Evolutionary conservation across 1,284 basidiomycete species (phyloP), one percentile per base, ranked within the genome.

Genomic region (Cerrena zonata): DNA sequence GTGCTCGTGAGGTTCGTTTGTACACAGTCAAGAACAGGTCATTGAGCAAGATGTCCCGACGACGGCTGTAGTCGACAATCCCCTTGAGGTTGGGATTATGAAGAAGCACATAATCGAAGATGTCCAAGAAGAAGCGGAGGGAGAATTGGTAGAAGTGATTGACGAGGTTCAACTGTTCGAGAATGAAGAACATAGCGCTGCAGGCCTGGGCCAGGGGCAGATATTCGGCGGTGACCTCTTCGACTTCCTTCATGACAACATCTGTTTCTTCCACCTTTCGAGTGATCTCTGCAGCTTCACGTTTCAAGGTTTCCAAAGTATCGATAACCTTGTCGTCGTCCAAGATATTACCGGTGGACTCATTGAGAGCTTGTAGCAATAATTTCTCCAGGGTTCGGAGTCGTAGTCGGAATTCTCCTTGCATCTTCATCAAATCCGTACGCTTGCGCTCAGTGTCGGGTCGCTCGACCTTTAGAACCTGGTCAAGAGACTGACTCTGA

Each of bases 131-230:
- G 77, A 96, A 98, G 39, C 81, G 86, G 47, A 99, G 79, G 1
- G 95, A 98, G 77, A 99, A 99, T 67, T 98, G 93, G 67, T 99
- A 99, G 74, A 99, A 99, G 71, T 98, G 95, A 64, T 96, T 93
- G 71, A 98, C 83, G 48, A 89, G 77, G 61, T 93, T 88, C 46
- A 99, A 79, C 64, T 97, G 94, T 64, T 98, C 94, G 56, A 99
- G 77, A 50, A 96, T 89, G 71, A 99, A 99, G 80, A 94, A 99
- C 47, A 98, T 86, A 2, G 93, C 86, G 64, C 94, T 96, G 77
- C 94, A 97, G 1, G 94, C 94, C 64, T 95, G 92, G 0, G 96
- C 95, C 44, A 99, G 73, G 3, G 95, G 92, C 12, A 95, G 76
- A 65, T 99, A 99, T 67, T 97, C 92, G 2, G 87, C 79, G 2